Base-by-base conservation (phyloP, 495 filamentous ascomycete genomes). In the Entonaema liquescens region DNA sequence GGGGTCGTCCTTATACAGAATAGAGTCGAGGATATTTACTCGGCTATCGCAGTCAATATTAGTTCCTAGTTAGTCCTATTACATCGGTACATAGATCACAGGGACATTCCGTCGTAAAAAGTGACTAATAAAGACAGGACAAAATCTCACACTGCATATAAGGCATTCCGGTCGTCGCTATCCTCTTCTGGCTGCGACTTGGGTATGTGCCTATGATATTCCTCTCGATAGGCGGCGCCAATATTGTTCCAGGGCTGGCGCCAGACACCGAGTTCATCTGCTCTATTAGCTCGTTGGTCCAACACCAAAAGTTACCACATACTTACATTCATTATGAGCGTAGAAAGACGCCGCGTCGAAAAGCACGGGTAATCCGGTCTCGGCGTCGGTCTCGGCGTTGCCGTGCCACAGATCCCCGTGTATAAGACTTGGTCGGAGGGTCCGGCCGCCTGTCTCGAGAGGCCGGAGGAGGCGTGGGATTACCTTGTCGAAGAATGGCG, bases 321-420 rank as follows among this genome's bases (percentile, higher is more conserved):
- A 3, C 63, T 77, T 77, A 81, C 81, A 82, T 62, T 87, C 84
- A 44, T 85, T 82, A 49, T 87, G 84, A 0, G 80, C 83, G 58
- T 81, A 87, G 70, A 79, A 81, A 2, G 63, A 77, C 40, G 75
- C 75, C 1, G 83, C 78, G 73, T 86, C 84, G 62, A 82, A 86
- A 23, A 87, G 74, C 23, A 81, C 42, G 12, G 79, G 62, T 13
- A 67, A 58, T 1, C 73, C 79, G 2, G 75, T 81, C 15, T 70
- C 62, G 13, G 71, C 59, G 65, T 81, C 74, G 26, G 73, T 74
- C 11, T 76, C 78, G 17, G 76, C 73, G 68, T 85, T 86, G 15
- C 73, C 83, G 56, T 85, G 76, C 82, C 83, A 85, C 17, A 84
- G 63, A 68, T 87, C 82, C 0, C 83, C 84, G 63, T 85, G 84